Evolutionary conservation across 1,139 yeast genomes (phyloP).

Genomic region (Saccharomyces hybrid): DNA sequence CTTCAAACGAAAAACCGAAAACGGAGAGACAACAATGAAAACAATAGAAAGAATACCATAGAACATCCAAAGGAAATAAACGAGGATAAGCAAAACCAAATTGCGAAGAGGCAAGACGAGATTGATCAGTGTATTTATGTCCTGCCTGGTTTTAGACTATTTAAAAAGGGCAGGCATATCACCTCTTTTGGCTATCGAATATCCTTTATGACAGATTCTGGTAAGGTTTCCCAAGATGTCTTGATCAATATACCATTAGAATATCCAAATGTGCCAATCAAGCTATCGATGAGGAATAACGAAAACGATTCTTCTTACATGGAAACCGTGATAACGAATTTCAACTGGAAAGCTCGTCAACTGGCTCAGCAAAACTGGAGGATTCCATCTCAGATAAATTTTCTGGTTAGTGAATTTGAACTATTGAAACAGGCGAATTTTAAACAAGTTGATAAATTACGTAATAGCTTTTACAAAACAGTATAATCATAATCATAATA

Average conservation of each 20-base stretch:
- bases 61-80: neutral
- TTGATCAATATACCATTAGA: conserved; percentile 14
- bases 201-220: conserved; percentile 3
- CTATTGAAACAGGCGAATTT: conserved; percentile 6
- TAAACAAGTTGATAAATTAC: conserved; percentile 6
- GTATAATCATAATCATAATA: neutral
- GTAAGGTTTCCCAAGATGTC: conserved; percentile 6
- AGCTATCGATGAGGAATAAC: conserved; percentile 5
- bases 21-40: neutral
- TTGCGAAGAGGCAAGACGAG: conserved; percentile 4
- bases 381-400: conserved; percentile 12
- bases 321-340: conserved; percentile 3
- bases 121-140: conserved; percentile 11
- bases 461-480: conserved; percentile 5
- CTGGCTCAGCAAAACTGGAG: conserved; percentile 3
- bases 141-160: conserved; percentile 12
- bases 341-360: conserved; percentile 8
- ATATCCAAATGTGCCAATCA: conserved; percentile 16
- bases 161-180: conserved; percentile 13
- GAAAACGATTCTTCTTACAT: neutral
- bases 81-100: neutral
- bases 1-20: neutral
- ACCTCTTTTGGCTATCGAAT: conserved; percentile 13
- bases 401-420: conserved; percentile 10
- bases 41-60: neutral